Percentiles rank a stretch among this genome's conserved stretches.
Evolutionary conservation across 345 rosid genomes (phyloP).

Genomic region (Euphorbia lathyris): DNA sequence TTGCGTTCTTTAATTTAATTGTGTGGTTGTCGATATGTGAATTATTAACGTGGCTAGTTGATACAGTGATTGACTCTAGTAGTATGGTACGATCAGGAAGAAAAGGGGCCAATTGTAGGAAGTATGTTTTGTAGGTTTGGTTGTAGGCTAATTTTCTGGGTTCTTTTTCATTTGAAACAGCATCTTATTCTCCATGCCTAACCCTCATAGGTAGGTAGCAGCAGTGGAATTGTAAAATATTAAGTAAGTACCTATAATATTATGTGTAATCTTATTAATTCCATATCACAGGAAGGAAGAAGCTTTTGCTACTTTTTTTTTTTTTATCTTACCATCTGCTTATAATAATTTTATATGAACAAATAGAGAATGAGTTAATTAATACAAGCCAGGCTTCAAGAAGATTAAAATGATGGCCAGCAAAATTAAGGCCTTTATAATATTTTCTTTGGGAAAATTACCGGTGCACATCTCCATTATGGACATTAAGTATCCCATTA

Average conservation of each 20-base stretch:
- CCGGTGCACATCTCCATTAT: conserved; percentile 25
- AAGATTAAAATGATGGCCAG: conserved; percentile 26
- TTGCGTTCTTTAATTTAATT: conserved; percentile 20
- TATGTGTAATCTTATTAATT: not conserved
- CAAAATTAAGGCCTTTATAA: conserved; percentile 20
- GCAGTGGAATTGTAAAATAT: conserved; percentile 29
- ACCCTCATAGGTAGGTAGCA: conserved; percentile 25
- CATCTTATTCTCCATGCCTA: conserved; percentile 35
- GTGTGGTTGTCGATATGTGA: conserved; percentile 27
- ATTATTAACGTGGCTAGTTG: conserved; percentile 42
- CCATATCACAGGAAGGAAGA: not conserved
- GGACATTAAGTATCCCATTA: conserved; percentile 22
- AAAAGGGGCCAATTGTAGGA: conserved; percentile 41
- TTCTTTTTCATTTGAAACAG: conserved; percentile 10
- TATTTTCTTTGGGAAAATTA: conserved; percentile 12
- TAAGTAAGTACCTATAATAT: not conserved
- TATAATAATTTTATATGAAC: no score
- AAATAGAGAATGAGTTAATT: not conserved
- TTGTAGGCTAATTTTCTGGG: conserved; percentile 23
- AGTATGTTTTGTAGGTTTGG: conserved; percentile 39
- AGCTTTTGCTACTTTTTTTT: no score
- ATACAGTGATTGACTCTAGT: conserved; percentile 27
- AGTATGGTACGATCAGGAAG: conserved; percentile 39
- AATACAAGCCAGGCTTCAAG: conserved; percentile 10
- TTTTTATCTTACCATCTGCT: no score